Evolutionary conservation across 331 rosid genomes (phyloP).

Genomic region (Stylosanthes scabra): DNA sequence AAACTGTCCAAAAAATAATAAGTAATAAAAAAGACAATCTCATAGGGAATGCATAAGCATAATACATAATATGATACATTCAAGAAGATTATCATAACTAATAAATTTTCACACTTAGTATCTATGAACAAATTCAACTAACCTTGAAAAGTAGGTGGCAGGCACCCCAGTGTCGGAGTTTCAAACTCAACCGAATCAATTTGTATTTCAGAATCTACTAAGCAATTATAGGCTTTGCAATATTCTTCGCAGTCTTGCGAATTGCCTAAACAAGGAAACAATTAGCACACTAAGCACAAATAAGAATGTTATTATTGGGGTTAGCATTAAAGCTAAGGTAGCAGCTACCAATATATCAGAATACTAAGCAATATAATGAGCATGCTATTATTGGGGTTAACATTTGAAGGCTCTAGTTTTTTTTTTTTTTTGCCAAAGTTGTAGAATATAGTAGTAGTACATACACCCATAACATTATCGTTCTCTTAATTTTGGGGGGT

Average conservation of each 20-base stretch:
- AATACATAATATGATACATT: neutral
- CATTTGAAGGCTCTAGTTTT: too few relatives aligned
- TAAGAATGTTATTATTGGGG: too few relatives aligned
- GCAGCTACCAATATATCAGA: too few relatives aligned
- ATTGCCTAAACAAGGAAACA: slow-evolving; percentile 61
- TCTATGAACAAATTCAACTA: slow-evolving; percentile 12
- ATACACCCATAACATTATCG: too few relatives aligned
- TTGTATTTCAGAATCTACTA: slow-evolving; percentile 87
- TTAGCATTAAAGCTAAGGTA: too few relatives aligned
- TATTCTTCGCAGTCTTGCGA: slow-evolving; percentile 74
- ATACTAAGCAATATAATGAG: too few relatives aligned
- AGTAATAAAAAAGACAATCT: slow-evolving; percentile 1
- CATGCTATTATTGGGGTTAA: too few relatives aligned
- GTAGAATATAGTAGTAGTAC: too few relatives aligned
- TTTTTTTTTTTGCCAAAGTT: too few relatives aligned
- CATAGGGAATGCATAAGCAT: slow-evolving; percentile 4
- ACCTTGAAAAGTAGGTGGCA: slow-evolving; percentile 99
- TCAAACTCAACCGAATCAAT: slow-evolving; percentile 87
- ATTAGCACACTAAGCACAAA: neutral
- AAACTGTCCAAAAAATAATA: slow-evolving; percentile 14
- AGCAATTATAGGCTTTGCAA: slow-evolving; percentile 85
- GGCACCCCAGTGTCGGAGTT: slow-evolving; percentile 72
- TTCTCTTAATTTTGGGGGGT: too few relatives aligned
- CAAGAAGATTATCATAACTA: neutral
- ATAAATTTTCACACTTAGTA: neutral